Evolutionary conservation across 306 rosid genomes (phyloP).

Genomic region (Neltuma alba): DNA sequence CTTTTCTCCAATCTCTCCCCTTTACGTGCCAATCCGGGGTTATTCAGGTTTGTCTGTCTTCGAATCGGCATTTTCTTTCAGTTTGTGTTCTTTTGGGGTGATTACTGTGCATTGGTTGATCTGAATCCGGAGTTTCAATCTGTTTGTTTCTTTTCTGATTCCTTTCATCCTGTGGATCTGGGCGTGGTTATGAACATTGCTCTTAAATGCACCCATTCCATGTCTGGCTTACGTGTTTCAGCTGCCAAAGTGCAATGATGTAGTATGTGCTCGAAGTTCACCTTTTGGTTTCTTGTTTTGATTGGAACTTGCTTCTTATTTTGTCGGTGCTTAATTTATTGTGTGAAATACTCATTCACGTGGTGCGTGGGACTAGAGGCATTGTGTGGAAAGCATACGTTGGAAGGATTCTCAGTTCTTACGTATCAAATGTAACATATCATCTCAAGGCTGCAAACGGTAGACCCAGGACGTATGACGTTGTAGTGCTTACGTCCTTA

Average conservation of each 20-base stretch:
- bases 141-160: background rate
- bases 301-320: slow-evolving; percentile 25
- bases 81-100: background rate
- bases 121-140: slow-evolving; percentile 21
- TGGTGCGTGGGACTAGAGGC: background rate
- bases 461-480: background rate
- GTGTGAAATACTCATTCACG: slow-evolving; percentile 16
- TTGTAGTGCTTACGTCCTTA: background rate
- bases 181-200: background rate
- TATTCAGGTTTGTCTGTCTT: slow-evolving; percentile 39
- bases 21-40: slow-evolving; percentile 10
- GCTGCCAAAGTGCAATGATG: slow-evolving; percentile 1
- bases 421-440: background rate
- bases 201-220: background rate
- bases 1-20: slow-evolving; percentile 3
- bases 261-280: slow-evolving; percentile 29
- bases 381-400: slow-evolving; percentile 20
- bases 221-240: background rate
- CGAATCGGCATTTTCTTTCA: slow-evolving; percentile 29
- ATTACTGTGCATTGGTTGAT: slow-evolving; percentile 42
- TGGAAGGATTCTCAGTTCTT: slow-evolving; percentile 20
- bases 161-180: slow-evolving; percentile 47
- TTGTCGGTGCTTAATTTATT: slow-evolving; percentile 19
- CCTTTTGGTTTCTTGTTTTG: slow-evolving; percentile 15
- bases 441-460: background rate